These are phyloP conservation scores for Trichoderma atrobrunneum DNA, from an alignment of 2,329 filamentous ascomycete species.

Conservation along the genomic window DNA sequence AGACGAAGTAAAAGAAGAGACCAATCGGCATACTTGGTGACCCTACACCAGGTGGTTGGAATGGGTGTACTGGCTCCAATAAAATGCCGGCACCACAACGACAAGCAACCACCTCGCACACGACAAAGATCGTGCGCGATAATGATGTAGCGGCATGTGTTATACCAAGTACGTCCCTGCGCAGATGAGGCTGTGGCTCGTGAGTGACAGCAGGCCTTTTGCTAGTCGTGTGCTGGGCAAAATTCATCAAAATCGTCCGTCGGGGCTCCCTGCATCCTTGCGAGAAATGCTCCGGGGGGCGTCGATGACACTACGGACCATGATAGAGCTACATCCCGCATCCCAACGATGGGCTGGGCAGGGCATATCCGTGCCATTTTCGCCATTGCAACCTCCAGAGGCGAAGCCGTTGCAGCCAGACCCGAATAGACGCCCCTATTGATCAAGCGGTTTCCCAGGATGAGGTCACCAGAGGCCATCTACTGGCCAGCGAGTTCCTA, in stretches of 20 bases:
- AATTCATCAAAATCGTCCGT: neutral
- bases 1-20: neutral
- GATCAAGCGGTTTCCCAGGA: neutral
- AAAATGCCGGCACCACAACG: slow-evolving; percentile 2
- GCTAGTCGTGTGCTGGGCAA: neutral
- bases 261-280: neutral
- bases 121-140: neutral
- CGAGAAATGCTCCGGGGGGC: neutral
- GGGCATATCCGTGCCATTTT: neutral
- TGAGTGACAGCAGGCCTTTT: neutral
- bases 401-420: neutral
- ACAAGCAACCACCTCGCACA: neutral
- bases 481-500: neutral
- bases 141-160: neutral
- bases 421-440: neutral
- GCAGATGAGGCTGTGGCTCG: neutral
- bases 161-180: neutral
- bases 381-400: neutral
- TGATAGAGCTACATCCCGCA: neutral
- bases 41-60: neutral
- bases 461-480: slow-evolving; percentile 12
- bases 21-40: slow-evolving; percentile 17
- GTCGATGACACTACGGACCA: neutral
- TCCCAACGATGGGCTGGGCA: neutral
- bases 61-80: slow-evolving; percentile 5